A percentile compares a stretch with the other conserved stretches of the same genome.
Conservation (phyloP, 148 eudicot genomes). For the Camellia sinensis region DNA sequence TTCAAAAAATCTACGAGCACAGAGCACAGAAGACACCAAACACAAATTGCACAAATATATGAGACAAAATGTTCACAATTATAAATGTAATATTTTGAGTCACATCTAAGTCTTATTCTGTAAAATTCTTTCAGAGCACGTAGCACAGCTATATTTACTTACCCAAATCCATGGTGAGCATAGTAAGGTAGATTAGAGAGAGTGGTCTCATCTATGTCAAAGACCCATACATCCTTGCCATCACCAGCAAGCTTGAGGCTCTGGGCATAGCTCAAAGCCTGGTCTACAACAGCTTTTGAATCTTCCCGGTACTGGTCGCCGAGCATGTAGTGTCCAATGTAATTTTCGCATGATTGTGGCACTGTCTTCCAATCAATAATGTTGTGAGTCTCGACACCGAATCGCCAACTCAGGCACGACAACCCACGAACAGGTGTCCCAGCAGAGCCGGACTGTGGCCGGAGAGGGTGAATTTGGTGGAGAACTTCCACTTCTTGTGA, state of each 20-base stretch:
- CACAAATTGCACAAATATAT: no score
- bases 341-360: conserved; percentile 44
- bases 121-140: no score
- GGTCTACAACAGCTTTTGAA: conserved; percentile 28
- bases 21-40: no score
- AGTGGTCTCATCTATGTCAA: conserved; percentile 48
- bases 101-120: no score
- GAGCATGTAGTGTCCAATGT: conserved; percentile 60
- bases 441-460: conserved; percentile 36
- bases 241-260: conserved; percentile 19
- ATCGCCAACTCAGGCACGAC: conserved; percentile 63
- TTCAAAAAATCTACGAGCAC: no score
- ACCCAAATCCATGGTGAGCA: conserved; percentile 50
- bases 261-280: conserved; percentile 32
- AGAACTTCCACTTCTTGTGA: neutral
- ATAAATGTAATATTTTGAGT: no score
- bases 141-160: neutral
- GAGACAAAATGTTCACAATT: no score
- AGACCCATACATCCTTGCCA: conserved; percentile 40
- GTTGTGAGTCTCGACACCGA: conserved; percentile 60
- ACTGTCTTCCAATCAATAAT: conserved; percentile 39
- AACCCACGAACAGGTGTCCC: conserved; percentile 32
- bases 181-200: conserved; percentile 50
- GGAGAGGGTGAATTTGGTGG: conserved; percentile 38
- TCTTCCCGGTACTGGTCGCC: conserved; percentile 52